phyloP scores from a whole-genome alignment of 768 basidiomycete genomes.

The Suillus lakei region DNA sequence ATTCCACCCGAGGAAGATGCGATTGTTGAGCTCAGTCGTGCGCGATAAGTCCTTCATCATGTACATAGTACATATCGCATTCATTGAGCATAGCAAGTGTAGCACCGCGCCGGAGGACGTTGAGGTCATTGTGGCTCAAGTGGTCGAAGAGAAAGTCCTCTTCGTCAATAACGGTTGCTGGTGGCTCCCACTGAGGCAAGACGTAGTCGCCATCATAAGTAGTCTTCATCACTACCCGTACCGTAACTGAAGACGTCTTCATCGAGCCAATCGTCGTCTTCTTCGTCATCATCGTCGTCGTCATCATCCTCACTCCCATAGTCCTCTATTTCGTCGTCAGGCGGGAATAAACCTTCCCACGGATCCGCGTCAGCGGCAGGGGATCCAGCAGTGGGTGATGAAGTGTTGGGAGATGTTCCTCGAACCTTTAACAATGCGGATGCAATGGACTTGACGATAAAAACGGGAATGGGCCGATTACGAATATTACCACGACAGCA shows the following conservation, averaged over 20 bases:
- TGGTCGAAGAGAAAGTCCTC: conserved; percentile 41
- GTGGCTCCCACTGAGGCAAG: conserved; percentile 63
- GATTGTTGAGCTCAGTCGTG: conserved; percentile 45
- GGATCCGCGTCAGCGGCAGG: conserved; percentile 56
- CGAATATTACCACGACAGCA: conserved; percentile 65
- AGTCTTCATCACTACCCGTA: conserved; percentile 39
- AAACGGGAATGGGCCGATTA: conserved; percentile 69
- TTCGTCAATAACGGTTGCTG: conserved; percentile 41
- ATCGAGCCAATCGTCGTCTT: conserved; percentile 26
- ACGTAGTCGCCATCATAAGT: conserved; percentile 46
- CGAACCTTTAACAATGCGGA: conserved; percentile 53
- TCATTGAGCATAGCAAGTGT: conserved; percentile 59
- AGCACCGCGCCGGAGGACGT: conserved; percentile 63
- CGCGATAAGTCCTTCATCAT: conserved; percentile 57
- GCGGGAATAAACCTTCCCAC: conserved; percentile 72
- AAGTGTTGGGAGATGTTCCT: conserved; percentile 21
- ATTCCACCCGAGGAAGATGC: conserved; percentile 73
- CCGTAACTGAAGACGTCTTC: conserved; percentile 42
- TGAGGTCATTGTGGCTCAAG: conserved; percentile 39
- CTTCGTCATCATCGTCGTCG: conserved; percentile 32
- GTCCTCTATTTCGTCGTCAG: conserved; percentile 47
- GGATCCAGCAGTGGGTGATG: conserved; percentile 27
- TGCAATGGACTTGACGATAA: conserved; percentile 66
- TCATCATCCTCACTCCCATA: conserved; percentile 31
- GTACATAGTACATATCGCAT: conserved; percentile 59